A percentile compares a stretch with the other conserved stretches of the same genome.
Evolutionary conservation across 805 yeast species (phyloP).

Genomic region (Clavispora vitiphila): DNA sequence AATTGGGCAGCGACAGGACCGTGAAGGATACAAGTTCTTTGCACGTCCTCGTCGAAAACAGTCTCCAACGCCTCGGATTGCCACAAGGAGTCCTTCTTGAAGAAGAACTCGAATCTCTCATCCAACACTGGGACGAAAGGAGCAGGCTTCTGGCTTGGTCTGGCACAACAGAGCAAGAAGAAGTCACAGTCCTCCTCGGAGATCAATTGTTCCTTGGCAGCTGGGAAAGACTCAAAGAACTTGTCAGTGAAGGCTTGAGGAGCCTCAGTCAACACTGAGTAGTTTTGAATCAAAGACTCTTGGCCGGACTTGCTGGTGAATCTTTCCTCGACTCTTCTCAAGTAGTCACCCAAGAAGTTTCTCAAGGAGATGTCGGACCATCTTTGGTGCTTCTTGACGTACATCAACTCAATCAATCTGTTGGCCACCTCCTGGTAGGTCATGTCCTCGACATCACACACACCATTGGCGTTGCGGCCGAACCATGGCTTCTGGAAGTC

Average conservation of each 20-base stretch:
- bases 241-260: conserved; percentile 60
- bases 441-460: conserved; percentile 91
- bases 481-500: conserved; percentile 99
- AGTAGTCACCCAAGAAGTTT: conserved; percentile 78
- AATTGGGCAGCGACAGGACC: conserved; percentile 98
- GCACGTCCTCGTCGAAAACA: conserved; percentile 92
- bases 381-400: conserved; percentile 65
- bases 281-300: conserved; percentile 70
- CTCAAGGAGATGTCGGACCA: conserved; percentile 90
- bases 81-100: conserved; percentile 98
- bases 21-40: conserved; percentile 97
- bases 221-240: conserved; percentile 66
- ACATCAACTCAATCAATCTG: conserved; percentile 85
- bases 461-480: conserved; percentile 71
- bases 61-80: conserved; percentile 97
- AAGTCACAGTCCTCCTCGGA: conserved; percentile 94
- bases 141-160: conserved; percentile 91
- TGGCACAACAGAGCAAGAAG: conserved; percentile 77
- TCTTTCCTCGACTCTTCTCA: conserved; percentile 97
- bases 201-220: conserved; percentile 73
- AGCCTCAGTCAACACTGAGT: conserved; percentile 51
- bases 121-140: conserved; percentile 96
- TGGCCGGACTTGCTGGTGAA: conserved; percentile 54
- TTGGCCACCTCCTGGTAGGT: conserved; percentile 87
- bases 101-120: conserved; percentile 89